Conservation (phyloP, 306 rosid species). For the Glycine latifolia region DNA sequence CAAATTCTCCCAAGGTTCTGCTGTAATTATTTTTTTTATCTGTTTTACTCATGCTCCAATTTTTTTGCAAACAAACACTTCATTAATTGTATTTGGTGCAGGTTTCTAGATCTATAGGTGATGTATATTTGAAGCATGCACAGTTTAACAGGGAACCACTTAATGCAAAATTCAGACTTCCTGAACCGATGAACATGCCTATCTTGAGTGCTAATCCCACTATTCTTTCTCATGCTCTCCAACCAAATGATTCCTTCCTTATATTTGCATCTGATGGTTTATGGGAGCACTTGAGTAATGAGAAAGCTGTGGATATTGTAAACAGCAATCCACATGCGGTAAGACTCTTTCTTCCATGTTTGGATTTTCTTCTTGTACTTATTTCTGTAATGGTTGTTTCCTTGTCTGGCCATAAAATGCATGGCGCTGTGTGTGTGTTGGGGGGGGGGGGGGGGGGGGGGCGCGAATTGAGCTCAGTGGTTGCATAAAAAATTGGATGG, state of each 20-base stretch:
- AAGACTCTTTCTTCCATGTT: conserved; percentile 41
- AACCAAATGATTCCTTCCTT: conserved; percentile 85
- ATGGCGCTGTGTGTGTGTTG: too few species aligned
- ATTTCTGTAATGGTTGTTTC: conserved; percentile 10
- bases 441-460: too few species aligned
- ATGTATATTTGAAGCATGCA: conserved; percentile 72
- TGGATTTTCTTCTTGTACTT: conserved; percentile 11
- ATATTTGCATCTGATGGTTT: conserved; percentile 93
- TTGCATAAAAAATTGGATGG: conserved; percentile 26
- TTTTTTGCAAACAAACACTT: neutral
- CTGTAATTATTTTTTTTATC: conserved; percentile 10
- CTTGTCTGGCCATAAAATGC: too few species aligned
- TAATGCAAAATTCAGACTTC: conserved; percentile 72
- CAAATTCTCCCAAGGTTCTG: conserved; percentile 17
- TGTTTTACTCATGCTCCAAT: neutral
- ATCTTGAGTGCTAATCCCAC: conserved; percentile 71
- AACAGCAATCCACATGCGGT: conserved; percentile 76
- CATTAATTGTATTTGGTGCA: conserved; percentile 53
- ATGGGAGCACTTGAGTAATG: conserved; percentile 92
- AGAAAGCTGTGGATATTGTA: conserved; percentile 86
- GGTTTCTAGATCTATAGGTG: conserved; percentile 92
- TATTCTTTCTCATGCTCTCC: conserved; percentile 72
- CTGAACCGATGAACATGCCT: conserved; percentile 83
- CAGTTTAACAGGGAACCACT: conserved; percentile 77
- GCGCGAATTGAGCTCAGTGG: neutral